phyloP scores from a whole-genome alignment of 306 rosid species.

The Ammopiptanthus mongolicus region DNA sequence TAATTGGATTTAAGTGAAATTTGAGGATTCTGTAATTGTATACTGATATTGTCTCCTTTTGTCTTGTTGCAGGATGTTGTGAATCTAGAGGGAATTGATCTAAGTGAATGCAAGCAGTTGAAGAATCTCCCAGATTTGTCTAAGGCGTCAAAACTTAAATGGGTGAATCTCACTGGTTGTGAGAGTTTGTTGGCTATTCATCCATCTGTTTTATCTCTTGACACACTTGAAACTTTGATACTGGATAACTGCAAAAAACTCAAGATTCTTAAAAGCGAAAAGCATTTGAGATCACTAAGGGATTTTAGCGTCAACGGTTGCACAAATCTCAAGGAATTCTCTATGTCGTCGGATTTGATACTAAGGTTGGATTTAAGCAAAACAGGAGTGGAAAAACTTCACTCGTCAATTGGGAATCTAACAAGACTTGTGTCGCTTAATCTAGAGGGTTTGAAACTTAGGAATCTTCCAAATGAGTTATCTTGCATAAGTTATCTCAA shows the following conservation, averaged over 20 bases:
- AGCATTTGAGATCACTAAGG: not conserved
- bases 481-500: not conserved
- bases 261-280: not conserved
- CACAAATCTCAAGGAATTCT: not conserved
- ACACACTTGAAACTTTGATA: not conserved
- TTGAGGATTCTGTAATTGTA: not conserved
- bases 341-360: not conserved
- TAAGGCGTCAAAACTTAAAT: not conserved
- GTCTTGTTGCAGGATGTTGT: not conserved
- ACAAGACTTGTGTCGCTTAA: not conserved
- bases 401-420: not conserved
- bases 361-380: accelerated
- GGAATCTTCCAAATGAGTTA: not conserved
- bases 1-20: too few relatives aligned
- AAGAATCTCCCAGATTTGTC: not conserved
- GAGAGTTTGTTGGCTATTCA: not conserved
- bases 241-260: not conserved
- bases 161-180: not conserved
- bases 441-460: not conserved
- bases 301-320: accelerated
- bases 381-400: not conserved
- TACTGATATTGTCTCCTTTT: not conserved
- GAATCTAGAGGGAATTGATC: not conserved
- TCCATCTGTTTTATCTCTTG: not conserved
- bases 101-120: not conserved